These are phyloP conservation scores for Fraxinus anomala DNA, from an alignment of 257 asterid species.

Conservation along the genomic window DNA sequence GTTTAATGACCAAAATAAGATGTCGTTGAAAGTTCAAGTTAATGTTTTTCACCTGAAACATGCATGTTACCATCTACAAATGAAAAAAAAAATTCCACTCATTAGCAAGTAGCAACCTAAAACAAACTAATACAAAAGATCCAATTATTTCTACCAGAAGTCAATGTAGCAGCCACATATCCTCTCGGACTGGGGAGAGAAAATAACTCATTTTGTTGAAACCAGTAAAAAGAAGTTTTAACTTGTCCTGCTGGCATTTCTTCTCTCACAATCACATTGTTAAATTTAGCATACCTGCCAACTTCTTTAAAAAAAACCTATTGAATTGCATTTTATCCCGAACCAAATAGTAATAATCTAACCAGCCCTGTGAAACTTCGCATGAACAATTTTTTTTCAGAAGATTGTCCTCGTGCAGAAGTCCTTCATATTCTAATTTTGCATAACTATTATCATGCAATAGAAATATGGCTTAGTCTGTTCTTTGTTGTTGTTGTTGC, in stretches of 20 bases:
- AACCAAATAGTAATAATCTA: background rate
- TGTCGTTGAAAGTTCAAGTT: background rate
- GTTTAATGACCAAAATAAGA: background rate
- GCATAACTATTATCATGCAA: background rate
- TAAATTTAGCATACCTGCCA: background rate
- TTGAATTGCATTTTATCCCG: background rate
- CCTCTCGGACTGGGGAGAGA: background rate
- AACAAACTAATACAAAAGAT: background rate
- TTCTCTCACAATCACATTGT: background rate
- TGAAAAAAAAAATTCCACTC: background rate
- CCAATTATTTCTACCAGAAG: background rate
- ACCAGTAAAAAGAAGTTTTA: background rate
- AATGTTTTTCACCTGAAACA: background rate
- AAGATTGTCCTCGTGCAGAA: background rate
- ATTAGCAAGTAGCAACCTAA: background rate
- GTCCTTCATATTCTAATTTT: background rate
- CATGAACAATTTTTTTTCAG: background rate
- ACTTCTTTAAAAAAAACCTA: background rate
- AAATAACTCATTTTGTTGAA: background rate
- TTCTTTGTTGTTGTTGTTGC: background rate
- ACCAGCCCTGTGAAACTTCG: slow-evolving; percentile 4
- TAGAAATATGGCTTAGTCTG: background rate
- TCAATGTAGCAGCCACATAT: background rate
- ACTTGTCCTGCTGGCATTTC: background rate
- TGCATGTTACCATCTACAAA: background rate